Conservation (phyloP, 2,329 filamentous ascomycete species). For the Paraconiothyrium sp. region DNA sequence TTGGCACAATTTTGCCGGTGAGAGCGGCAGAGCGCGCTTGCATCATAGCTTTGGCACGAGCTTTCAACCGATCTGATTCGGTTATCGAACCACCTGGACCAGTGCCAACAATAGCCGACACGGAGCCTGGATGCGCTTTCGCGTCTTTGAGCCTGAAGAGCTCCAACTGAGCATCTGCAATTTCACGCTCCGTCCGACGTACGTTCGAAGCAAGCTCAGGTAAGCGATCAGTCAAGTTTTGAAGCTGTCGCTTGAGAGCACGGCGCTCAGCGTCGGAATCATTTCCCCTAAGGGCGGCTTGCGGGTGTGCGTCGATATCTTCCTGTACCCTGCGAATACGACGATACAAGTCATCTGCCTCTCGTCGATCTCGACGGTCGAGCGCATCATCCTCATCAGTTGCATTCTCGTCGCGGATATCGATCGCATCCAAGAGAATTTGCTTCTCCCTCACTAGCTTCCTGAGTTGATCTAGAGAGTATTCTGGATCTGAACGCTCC, state of each 20-base stretch:
- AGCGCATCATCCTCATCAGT: constrained; percentile 91
- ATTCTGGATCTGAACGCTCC: constrained; percentile 73
- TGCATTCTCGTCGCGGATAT: constrained; percentile 91
- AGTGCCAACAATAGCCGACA: constrained; percentile 85
- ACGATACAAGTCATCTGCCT: constrained; percentile 92
- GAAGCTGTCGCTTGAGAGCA: constrained; percentile 86
- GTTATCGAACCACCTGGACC: constrained; percentile 91
- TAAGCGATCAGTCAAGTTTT: constrained; percentile 86
- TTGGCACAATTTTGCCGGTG: constrained; percentile 80
- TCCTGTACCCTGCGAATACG: constrained; percentile 91
- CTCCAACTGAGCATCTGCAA: constrained; percentile 90
- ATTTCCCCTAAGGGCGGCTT: constrained; percentile 66
- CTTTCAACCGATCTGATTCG: constrained; percentile 93
- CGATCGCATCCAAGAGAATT: constrained; percentile 92
- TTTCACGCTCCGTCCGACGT: constrained; percentile 87
- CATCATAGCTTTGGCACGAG: constrained; percentile 97
- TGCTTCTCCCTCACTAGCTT: constrained; percentile 96
- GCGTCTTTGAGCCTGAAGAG: constrained; percentile 93
- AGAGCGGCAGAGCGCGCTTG: constrained; percentile 94
- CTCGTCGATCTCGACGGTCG: constrained; percentile 87
- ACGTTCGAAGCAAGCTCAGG: constrained; percentile 93
- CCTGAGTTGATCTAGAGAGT: constrained; percentile 84
- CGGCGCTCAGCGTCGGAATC: constrained; percentile 91
- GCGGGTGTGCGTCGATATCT: constrained; percentile 91
- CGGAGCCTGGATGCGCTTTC: constrained; percentile 86